Percentiles rank a stretch among this genome's conserved stretches.
These are phyloP conservation scores for Austroboletus novae-zelandiae DNA, from an alignment of 1,284 basidiomycete species.

Conservation along the genomic window DNA sequence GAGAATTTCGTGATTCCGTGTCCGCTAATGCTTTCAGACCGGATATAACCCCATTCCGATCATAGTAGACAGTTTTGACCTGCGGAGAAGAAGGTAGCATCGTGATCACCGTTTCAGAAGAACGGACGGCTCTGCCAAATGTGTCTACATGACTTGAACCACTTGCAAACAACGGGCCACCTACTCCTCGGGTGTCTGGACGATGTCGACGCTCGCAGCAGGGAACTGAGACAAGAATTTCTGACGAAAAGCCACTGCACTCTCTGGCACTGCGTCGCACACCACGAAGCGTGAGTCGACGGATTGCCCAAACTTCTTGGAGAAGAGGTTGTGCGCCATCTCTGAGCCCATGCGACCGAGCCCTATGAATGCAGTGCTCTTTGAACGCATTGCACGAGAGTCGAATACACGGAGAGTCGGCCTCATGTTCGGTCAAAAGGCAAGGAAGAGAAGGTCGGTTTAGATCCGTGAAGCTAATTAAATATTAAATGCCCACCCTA, in stretches of 20 bases:
- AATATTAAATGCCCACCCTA: not conserved
- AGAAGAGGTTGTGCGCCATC: slow-evolving; percentile 83
- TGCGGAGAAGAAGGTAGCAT: slow-evolving; percentile 89
- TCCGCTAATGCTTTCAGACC: slow-evolving; percentile 46
- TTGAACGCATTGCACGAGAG: slow-evolving; percentile 37
- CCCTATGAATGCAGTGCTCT: slow-evolving; percentile 73
- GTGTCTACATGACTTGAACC: slow-evolving; percentile 8
- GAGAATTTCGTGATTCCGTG: slow-evolving; percentile 44
- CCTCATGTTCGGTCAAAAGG: slow-evolving; percentile 18
- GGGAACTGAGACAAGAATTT: slow-evolving; percentile 58
- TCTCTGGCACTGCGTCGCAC: slow-evolving; percentile 71
- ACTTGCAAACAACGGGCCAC: slow-evolving; percentile 28
- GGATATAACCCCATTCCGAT: slow-evolving; percentile 57
- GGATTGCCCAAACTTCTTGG: slow-evolving; percentile 53
- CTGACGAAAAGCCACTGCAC: slow-evolving; percentile 53
- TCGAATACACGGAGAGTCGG: slow-evolving; percentile 42
- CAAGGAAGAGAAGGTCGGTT: not conserved
- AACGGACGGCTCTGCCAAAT: slow-evolving; percentile 51
- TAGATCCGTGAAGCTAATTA: slow-evolving; percentile 6
- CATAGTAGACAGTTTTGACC: slow-evolving; percentile 69
- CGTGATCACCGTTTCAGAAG: slow-evolving; percentile 71
- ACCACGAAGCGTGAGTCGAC: slow-evolving; percentile 61
- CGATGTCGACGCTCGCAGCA: slow-evolving; percentile 54
- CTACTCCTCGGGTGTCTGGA: slow-evolving; percentile 65
- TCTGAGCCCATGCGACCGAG: slow-evolving; percentile 81